Evolutionary conservation across 2,329 filamentous ascomycete genomes (phyloP), one percentile per base, ranked within the genome.

Genomic region (Talaromyces piceae): DNA sequence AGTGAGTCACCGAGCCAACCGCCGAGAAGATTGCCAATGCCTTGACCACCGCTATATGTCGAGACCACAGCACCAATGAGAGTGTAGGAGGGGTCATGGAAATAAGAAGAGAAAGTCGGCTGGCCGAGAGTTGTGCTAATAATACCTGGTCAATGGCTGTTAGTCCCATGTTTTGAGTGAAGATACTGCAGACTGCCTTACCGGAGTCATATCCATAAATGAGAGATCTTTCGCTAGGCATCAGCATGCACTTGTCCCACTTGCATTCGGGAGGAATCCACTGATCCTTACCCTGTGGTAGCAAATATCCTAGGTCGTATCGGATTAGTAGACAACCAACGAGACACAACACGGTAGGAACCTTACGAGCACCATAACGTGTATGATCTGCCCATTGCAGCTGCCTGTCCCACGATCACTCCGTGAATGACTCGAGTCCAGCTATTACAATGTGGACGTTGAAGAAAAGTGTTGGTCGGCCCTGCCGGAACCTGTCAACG

Each of bases 171-270:
- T 6, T 5, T 3, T 43, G 20, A 20, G 16, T 13, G 9, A 13
- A 25, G 22, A 8, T 30, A 12, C 23, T n/a, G 12, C 25, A 7
- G 18, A 28, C 3, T 18, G 11, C 12, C 39, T 25, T 2, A 56
- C 64, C 63, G 33, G 55, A 59, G 41, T 67, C 64, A 47, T 64
- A 66, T 20, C 63, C 63, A 25, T 64, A 63, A 3, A 65, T 56
- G 46, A 65, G 62, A n/a, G 50, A 48, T 13, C 46, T 46, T 30
- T 28, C 9, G 16, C 4, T 31, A n/a, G 4, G 8, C 7, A n/a
- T 28, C 9, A 46, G 44, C 11, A 28, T 28, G 5, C 5, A 1
- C n/a, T 12, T 23, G 25, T 13, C 16, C 18, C 8, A 45, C n/a
- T 30, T 5, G 11, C n/a, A 18, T 3, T n/a, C 12, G 39, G 8